These are phyloP conservation scores for Penicillium sp. DNA, from an alignment of 2,329 filamentous ascomycete genomes.

Conservation along the genomic window DNA sequence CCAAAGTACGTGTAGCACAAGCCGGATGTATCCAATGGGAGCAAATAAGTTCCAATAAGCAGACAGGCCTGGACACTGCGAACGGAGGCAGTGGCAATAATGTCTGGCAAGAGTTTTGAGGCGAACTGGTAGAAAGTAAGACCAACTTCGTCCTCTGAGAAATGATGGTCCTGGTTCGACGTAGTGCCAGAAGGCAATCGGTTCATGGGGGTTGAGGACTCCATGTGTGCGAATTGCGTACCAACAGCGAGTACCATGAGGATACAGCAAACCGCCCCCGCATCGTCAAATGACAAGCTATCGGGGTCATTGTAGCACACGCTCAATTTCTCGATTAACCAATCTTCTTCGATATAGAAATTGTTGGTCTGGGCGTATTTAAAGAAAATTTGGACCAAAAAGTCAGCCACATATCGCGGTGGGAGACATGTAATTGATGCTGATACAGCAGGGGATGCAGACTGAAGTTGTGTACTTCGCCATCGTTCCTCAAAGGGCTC, in stretches of 20 bases:
- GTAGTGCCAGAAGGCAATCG: conserved; percentile 27
- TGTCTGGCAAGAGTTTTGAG: conserved; percentile 57
- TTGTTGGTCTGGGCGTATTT: conserved; percentile 48
- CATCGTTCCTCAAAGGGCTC: conserved; percentile 46
- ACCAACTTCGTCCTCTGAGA: conserved; percentile 57
- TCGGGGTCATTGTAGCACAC: conserved; percentile 40
- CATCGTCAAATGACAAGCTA: conserved; percentile 40
- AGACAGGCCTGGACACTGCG: conserved; percentile 62
- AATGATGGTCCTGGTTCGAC: conserved; percentile 35
- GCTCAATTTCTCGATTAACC: conserved; percentile 43
- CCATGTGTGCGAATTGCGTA: conserved; percentile 48
- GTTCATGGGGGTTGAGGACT: conserved; percentile 41
- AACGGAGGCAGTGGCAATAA: conserved; percentile 58
- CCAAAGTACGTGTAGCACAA: conserved; percentile 61
- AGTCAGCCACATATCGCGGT: conserved; percentile 47
- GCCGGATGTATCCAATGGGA: conserved; percentile 59
- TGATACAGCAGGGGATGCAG: conserved; percentile 40
- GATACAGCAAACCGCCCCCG: conserved; percentile 44
- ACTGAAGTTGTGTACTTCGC: conserved; percentile 45
- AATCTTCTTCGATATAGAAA: conserved; percentile 47
- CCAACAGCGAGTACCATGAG: conserved; percentile 48
- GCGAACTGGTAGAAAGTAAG: conserved; percentile 60
- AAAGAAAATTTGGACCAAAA: conserved; percentile 47
- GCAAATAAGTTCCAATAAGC: conserved; percentile 57
- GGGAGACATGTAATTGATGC: conserved; percentile 44